A percentile compares a stretch with the other conserved stretches of the same genome.
These are phyloP conservation scores for Cladosporium velox DNA, from an alignment of 2,329 filamentous ascomycete genomes.

Conservation along the genomic window DNA sequence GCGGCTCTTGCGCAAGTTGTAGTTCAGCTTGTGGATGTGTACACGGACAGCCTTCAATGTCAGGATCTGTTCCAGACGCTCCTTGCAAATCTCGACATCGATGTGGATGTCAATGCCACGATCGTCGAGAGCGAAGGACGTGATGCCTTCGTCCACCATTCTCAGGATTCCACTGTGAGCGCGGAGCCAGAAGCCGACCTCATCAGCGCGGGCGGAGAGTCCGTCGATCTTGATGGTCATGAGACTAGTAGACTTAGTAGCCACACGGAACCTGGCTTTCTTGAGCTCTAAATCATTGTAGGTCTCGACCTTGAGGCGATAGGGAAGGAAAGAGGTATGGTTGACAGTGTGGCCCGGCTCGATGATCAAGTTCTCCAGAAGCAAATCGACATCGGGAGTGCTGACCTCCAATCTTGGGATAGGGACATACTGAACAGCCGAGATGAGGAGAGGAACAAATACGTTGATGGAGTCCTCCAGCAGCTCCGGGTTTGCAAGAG, in stretches of 20 bases:
- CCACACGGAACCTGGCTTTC: constrained; percentile 72
- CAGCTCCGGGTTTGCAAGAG: constrained; percentile 69
- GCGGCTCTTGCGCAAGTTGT: constrained; percentile 71
- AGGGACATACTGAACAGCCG: constrained; percentile 80
- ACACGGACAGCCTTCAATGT: constrained; percentile 75
- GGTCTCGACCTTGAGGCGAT: constrained; percentile 76
- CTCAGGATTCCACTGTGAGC: constrained; percentile 74
- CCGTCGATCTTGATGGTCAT: constrained; percentile 80
- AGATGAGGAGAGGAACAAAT: constrained; percentile 75
- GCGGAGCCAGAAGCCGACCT: constrained; percentile 87
- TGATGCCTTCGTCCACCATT: constrained; percentile 79
- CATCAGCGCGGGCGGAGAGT: constrained; percentile 78
- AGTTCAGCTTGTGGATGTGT: constrained; percentile 82
- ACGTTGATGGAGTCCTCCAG: constrained; percentile 75
- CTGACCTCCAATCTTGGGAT: constrained; percentile 89
- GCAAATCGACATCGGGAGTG: constrained; percentile 77
- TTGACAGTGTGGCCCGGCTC: constrained; percentile 86
- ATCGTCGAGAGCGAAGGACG: constrained; percentile 81
- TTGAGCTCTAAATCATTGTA: constrained; percentile 84
- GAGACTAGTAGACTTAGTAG: constrained; percentile 64
- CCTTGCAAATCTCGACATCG: constrained; percentile 79
- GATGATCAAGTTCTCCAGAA: constrained; percentile 87
- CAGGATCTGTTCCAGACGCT: constrained; percentile 77
- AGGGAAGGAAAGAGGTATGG: constrained; percentile 84
- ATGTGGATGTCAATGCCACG: constrained; percentile 83